Percentiles rank a stretch among this genome's conserved stretches.
Evolutionary conservation across 1,284 basidiomycete species (phyloP).

Genomic region (Rhizoctonia solani): DNA sequence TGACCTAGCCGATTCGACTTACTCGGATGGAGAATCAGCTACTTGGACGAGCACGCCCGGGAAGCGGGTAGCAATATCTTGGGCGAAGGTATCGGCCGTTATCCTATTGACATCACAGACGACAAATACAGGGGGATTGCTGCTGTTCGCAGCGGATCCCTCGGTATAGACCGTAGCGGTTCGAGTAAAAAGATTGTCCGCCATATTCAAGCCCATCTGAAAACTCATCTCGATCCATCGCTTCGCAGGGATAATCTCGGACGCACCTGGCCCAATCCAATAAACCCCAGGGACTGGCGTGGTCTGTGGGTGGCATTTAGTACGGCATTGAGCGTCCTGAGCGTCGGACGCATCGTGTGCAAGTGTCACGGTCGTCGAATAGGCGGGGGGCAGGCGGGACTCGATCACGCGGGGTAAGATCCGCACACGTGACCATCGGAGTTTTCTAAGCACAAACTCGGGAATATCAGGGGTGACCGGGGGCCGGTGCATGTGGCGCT

Average conservation of each 20-base stretch:
- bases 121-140: conserved; percentile 54
- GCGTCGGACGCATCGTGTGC: conserved; percentile 12
- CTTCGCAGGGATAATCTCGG: neutral
- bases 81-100: conserved; percentile 59
- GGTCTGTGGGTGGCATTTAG: conserved; percentile 45
- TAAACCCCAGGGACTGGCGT: conserved; percentile 65
- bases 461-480: neutral
- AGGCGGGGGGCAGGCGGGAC: neutral
- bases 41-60: conserved; percentile 62
- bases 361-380: neutral
- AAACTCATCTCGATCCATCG: neutral
- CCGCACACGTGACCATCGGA: neutral
- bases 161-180: conserved; percentile 35
- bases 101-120: conserved; percentile 77
- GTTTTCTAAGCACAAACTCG: neutral
- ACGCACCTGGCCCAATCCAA: conserved; percentile 62
- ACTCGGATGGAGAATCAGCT: conserved; percentile 69
- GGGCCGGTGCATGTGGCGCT: neutral
- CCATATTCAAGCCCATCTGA: conserved; percentile 86
- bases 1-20: conserved; percentile 42
- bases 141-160: conserved; percentile 27
- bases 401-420: conserved; percentile 10
- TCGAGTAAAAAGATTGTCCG: conserved; percentile 61
- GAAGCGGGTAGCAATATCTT: conserved; percentile 58
- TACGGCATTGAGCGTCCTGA: neutral